Conservation (phyloP, 306 rosid genomes). For the Quercus bicolor region DNA sequence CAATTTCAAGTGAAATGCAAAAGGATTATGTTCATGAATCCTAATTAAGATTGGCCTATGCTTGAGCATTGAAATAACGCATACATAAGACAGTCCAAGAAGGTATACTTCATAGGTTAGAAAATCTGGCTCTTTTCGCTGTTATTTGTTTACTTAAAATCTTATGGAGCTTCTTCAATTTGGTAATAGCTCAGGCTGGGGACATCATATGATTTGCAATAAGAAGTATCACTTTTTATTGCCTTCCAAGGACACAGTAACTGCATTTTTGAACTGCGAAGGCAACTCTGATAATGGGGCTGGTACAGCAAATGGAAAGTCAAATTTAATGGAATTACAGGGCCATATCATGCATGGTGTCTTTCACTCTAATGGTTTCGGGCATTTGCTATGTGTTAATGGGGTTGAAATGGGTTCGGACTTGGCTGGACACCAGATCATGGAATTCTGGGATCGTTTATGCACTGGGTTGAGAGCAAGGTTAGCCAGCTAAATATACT, state of each 20-base stretch:
- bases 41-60: no score
- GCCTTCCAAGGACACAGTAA: conserved; percentile 65
- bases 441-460: conserved; percentile 83
- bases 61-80: no score
- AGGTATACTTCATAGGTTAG: no score
- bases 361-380: conserved; percentile 83
- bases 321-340: conserved; percentile 39
- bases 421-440: conserved; percentile 57
- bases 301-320: conserved; percentile 34
- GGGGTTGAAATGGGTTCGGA: conserved; percentile 71
- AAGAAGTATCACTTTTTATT: conserved; percentile 84
- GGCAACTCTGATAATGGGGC: conserved; percentile 25
- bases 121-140: no score
- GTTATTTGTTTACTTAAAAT: not conserved
- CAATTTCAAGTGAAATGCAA: no score
- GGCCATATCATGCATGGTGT: conserved; percentile 83
- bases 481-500: conserved; percentile 21
- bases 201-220: conserved; percentile 70
- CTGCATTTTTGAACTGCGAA: conserved; percentile 41
- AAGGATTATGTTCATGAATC: no score
- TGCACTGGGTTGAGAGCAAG: conserved; percentile 66
- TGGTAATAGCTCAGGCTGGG: conserved; percentile 63
- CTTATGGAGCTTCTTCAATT: not conserved
- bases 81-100: no score
- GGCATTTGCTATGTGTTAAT: conserved; percentile 76